phyloP scores from a whole-genome alignment of 1,284 basidiomycete species.

The Stygiomarasmius scandens region DNA sequence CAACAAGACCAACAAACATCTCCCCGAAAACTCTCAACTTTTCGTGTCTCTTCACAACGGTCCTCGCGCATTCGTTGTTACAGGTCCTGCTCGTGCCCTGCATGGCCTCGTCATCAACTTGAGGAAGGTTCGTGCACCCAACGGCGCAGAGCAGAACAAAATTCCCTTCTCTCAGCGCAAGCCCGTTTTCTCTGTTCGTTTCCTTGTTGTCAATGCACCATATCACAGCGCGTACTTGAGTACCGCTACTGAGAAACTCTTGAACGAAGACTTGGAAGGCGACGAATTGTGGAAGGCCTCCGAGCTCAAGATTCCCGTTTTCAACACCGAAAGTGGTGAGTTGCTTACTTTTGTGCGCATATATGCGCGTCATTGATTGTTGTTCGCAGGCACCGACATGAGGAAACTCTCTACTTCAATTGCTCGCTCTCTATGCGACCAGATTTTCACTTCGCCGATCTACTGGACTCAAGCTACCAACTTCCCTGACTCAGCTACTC shows the following conservation, averaged over 20 bases:
- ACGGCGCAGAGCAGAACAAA: conserved; percentile 92
- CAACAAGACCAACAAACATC: conserved; percentile 85
- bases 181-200: conserved; percentile 90
- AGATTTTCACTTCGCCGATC: conserved; percentile 91
- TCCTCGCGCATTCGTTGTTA: conserved; percentile 89
- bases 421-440: conserved; percentile 84
- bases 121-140: conserved; percentile 87
- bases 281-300: conserved; percentile 81
- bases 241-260: conserved; percentile 77
- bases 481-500: conserved; percentile 89
- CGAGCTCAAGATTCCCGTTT: conserved; percentile 85
- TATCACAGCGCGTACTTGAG: conserved; percentile 90
- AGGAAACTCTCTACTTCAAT: conserved; percentile 67
- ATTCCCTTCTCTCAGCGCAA: conserved; percentile 93
- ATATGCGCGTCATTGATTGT: conserved; percentile 21
- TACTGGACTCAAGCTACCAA: conserved; percentile 91
- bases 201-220: conserved; percentile 92
- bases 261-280: conserved; percentile 73
- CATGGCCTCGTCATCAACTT: conserved; percentile 92
- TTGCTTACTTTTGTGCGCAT: conserved; percentile 19
- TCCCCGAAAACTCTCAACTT: conserved; percentile 79
- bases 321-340: conserved; percentile 89
- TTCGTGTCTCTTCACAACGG: conserved; percentile 92
- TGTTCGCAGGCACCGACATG: conserved; percentile 75
- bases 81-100: conserved; percentile 89